phyloP scores from a whole-genome alignment of 371 early-diverging fungal species.

The Rhizopus arrhizus region DNA sequence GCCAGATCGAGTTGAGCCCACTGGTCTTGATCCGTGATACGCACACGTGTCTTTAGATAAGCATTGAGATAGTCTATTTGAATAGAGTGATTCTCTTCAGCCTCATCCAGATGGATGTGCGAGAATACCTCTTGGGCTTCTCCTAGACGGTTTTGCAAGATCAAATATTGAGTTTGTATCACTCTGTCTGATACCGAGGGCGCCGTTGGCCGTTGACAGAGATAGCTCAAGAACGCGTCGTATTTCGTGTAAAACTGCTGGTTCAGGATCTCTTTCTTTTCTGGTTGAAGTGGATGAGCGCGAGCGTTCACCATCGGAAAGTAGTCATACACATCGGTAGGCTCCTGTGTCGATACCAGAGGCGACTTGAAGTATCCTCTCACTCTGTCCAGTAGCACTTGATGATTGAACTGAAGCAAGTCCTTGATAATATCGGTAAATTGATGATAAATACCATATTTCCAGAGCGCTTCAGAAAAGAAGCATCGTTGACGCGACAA shows the following conservation, averaged over 20 bases:
- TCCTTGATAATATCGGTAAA: slow-evolving; percentile 32
- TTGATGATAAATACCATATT: slow-evolving; percentile 39
- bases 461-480: slow-evolving; percentile 28
- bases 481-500: slow-evolving; percentile 15
- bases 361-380: slow-evolving; percentile 50
- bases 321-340: slow-evolving; percentile 42
- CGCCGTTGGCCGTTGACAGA: slow-evolving; percentile 35
- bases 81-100: slow-evolving; percentile 19
- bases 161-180: slow-evolving; percentile 41
- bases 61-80: slow-evolving; percentile 59
- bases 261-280: slow-evolving; percentile 40
- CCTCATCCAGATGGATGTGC: slow-evolving; percentile 10
- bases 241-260: slow-evolving; percentile 49
- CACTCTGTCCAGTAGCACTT: slow-evolving; percentile 19
- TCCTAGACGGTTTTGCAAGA: slow-evolving; percentile 25
- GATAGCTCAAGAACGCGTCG: slow-evolving; percentile 40
- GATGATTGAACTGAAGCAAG: slow-evolving; percentile 20
- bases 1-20: slow-evolving; percentile 35
- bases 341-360: slow-evolving; percentile 27
- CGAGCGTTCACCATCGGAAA: slow-evolving; percentile 58
- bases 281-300: slow-evolving; percentile 24
- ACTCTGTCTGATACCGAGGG: slow-evolving; percentile 37
- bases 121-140: slow-evolving; percentile 26
- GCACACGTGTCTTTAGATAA: slow-evolving; percentile 55
- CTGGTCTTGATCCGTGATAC: slow-evolving; percentile 11